phyloP scores from a whole-genome alignment of 2,329 filamentous ascomycete species.

The Calonectria pteridis region DNA sequence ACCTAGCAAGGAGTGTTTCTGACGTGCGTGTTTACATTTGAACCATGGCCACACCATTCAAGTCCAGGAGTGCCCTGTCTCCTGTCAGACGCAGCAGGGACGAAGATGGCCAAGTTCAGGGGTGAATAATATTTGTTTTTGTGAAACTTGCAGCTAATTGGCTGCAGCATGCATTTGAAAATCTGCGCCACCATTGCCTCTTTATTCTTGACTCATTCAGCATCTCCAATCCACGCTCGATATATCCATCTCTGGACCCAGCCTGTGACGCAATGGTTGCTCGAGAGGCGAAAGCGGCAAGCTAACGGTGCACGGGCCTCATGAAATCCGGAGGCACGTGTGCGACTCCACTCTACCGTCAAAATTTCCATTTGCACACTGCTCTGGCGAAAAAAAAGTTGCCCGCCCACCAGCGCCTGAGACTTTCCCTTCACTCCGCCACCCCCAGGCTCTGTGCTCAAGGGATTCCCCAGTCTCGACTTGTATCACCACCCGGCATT shows the following conservation, averaged over 20 bases:
- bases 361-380: slow-evolving; percentile 40
- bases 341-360: slow-evolving; percentile 41
- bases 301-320: slow-evolving; percentile 27
- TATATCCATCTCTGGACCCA: background rate
- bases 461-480: background rate
- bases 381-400: slow-evolving; percentile 38
- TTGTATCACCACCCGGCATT: background rate
- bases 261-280: slow-evolving; percentile 24
- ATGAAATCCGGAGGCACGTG: slow-evolving; percentile 44
- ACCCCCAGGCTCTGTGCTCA: slow-evolving; percentile 16
- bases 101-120: background rate
- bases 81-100: background rate
- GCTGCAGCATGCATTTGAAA: background rate
- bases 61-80: background rate
- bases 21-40: background rate
- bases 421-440: slow-evolving; percentile 29
- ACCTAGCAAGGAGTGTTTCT: background rate
- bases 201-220: background rate
- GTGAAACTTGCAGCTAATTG: background rate
- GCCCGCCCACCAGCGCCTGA: slow-evolving; percentile 34
- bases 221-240: background rate
- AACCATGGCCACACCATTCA: background rate
- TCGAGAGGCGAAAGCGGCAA: background rate
- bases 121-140: background rate
- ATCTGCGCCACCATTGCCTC: background rate